A percentile compares a stretch with the other conserved stretches of the same genome.
Conservation (phyloP, 192 early-diverging fungal genomes). For the Diversispora epigaea region DNA sequence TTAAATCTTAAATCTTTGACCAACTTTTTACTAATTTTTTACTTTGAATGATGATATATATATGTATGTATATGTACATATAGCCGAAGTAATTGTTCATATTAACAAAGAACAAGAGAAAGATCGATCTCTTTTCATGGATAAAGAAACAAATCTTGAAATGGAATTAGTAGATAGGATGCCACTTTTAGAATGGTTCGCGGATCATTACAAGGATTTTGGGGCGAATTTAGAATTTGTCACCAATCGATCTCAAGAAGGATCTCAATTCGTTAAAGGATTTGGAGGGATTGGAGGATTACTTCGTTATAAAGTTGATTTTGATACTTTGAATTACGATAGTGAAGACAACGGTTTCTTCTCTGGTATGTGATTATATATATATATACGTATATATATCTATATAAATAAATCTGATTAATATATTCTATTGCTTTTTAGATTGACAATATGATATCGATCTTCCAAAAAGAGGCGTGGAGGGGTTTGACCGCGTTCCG, state of each 20-base stretch:
- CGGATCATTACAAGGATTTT: conserved; percentile 96
- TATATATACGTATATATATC: not conserved
- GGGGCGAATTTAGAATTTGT: conserved; percentile 93
- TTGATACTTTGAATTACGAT: conserved; percentile 64
- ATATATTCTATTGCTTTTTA: not conserved
- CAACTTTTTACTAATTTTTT: too few species aligned
- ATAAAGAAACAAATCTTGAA: conserved; percentile 66
- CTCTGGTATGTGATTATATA: conserved; percentile 38
- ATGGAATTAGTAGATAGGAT: conserved; percentile 81
- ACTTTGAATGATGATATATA: not conserved
- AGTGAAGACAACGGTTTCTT: conserved; percentile 68
- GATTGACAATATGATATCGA: conserved; percentile 21
- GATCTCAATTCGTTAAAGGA: conserved; percentile 96
- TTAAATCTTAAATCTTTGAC: too few species aligned
- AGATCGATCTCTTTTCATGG: conserved; percentile 69
- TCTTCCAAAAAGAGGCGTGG: conserved; percentile 13
- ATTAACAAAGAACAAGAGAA: conserved; percentile 86
- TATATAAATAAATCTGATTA: not conserved
- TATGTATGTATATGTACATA: not conserved
- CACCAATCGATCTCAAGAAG: conserved; percentile 94
- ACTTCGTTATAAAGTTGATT: conserved; percentile 93
- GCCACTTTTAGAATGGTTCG: conserved; percentile 94
- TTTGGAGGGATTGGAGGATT: conserved; percentile 98
- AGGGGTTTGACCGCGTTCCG: conserved; percentile 2
- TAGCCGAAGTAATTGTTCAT: conserved; percentile 65